Evolutionary conservation across 352 stramenopile species (phyloP).

Genomic region (Pythium phragmitis): DNA sequence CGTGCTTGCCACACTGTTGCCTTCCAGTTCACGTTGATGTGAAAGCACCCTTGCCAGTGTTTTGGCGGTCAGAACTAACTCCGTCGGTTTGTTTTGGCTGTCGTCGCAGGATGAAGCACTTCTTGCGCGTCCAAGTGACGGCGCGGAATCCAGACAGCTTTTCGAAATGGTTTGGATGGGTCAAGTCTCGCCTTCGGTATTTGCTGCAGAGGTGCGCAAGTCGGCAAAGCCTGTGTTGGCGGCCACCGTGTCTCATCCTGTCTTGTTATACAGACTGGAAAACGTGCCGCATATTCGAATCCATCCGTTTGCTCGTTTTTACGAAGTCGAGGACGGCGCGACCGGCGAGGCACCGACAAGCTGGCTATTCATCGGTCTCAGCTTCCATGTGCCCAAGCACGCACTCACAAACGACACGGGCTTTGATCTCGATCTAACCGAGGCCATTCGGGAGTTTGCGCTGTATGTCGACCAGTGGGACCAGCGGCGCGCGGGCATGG

Average conservation of each 20-base stretch:
- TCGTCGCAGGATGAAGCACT: conserved; percentile 64
- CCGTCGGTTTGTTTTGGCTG: conserved; percentile 1
- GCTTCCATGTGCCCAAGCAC: conserved; percentile 49
- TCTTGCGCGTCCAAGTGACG: conserved; percentile 77
- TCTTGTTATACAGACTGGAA: conserved; percentile 47
- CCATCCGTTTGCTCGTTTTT: conserved; percentile 83
- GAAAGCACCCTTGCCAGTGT: not conserved
- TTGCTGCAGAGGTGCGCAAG: conserved; percentile 66
- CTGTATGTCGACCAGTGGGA: conserved; percentile 78
- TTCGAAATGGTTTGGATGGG: conserved; percentile 82
- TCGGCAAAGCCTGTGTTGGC: not conserved
- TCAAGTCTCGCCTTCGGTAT: conserved; percentile 81
- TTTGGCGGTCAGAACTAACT: not conserved
- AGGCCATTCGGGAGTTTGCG: conserved; percentile 75
- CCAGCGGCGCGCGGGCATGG: conserved; percentile 69
- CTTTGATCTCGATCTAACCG: conserved; percentile 63
- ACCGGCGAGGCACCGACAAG: conserved; percentile 39
- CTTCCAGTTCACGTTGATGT: not conserved
- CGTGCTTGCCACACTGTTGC: not conserved
- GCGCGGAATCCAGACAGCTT: conserved; percentile 53
- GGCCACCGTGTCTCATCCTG: not conserved
- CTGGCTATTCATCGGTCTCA: conserved; percentile 79
- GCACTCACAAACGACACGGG: conserved; percentile 6
- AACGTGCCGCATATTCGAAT: conserved; percentile 52
- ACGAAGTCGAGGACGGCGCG: conserved; percentile 42